Evolutionary conservation across 2,329 filamentous ascomycete species (phyloP), one percentile per base, ranked within the genome.

Genomic region (Blastomyces parvus): DNA sequence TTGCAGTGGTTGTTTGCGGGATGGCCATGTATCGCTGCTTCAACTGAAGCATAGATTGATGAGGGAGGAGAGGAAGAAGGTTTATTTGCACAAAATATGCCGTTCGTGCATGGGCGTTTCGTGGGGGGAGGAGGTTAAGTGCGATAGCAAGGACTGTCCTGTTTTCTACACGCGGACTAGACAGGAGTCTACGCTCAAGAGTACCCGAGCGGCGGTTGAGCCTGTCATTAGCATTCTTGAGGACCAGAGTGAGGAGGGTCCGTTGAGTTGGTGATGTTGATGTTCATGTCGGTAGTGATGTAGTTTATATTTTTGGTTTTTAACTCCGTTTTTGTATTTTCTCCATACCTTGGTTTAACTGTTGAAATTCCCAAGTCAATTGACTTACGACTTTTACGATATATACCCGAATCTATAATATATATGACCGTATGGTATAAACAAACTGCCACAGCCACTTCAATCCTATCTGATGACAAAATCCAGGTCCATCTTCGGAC

Each of bases 131-230:
- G 85, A 88, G 42, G 87, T 97, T n/a, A 81, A 77, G 50, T 99
- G 94, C 72, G 91, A 96, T 71, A 96, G 89, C 74, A 86, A 89
- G 73, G 93, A 96, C 76, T 99, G 94, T 72, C 89, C 92, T 0
- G 90, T 96, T 0, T 97, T 96, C 69, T 97, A 96, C 76, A 74
- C 76, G 3, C 69, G 78, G 48, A 77, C 72, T 4, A 72, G 77
- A 63, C 71, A 76, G 63, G 65, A 68, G 58, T 71, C 76, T 25
- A 68, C 73, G 66, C 73, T 74, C 70, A 73, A 69, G 27, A 74
- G 76, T 68, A 73, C 72, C 3, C 72, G 68, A 67, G 73, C 73
- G 13, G 67, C 71, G 19, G 64, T 79, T 62, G 70, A 67, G 30
- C 76, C 78, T 50, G 72, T 78, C 1, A 66, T 76, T 42, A 70